Evolutionary conservation across 164 flowering plant species (phyloP), one percentile per base, ranked within the genome.

Genomic region (Kalanchoe fedtschenkoi): DNA sequence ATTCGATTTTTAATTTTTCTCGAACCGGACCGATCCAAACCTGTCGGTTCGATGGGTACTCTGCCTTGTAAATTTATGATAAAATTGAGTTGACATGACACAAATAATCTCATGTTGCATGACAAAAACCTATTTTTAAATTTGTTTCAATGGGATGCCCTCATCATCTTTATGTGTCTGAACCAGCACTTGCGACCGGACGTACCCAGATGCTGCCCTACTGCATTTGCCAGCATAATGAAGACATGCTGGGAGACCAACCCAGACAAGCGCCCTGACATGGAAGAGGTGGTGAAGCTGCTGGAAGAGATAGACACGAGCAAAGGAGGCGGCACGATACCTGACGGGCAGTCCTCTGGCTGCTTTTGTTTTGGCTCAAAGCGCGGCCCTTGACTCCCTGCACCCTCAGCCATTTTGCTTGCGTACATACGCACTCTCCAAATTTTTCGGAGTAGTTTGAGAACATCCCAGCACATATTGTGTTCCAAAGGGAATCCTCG

Each of bases 251-350:
- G 89, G 89, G 85, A 82, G 59, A 80, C 71, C 14, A 74, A 78
- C 64, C 79, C 83, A 7, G 79, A 80, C 7, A 82, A 72, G 17
- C 81, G 89, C 0, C 89, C 86, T 0, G 83, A 82, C 6, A 84
- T 84, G 89, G 85, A 80, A 2, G 85, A 84, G 75, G 87, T 84
- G 6, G 89, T 84, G 66, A 69, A 43, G 70, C 14, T 82, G 77
- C 58, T 84, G 15, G 86, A 84, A 70, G 87, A 85, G 8, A 61
- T 84, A 2, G 81, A 84, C 35, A 78, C 85, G 1, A 77, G 76
- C 71, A 82, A 82, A 41, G 89, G 89, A 9, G 86, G 89, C 1
- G 89, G 87, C 39, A 84, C 82, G 87, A 78, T 82, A 21, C 80
- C 89, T 0, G 80, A 72, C 1, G 86, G 72, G 63, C 81, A 81